phyloP scores from a whole-genome alignment of 2,329 filamentous ascomycete genomes.

The Fusarium euwallaceae region DNA sequence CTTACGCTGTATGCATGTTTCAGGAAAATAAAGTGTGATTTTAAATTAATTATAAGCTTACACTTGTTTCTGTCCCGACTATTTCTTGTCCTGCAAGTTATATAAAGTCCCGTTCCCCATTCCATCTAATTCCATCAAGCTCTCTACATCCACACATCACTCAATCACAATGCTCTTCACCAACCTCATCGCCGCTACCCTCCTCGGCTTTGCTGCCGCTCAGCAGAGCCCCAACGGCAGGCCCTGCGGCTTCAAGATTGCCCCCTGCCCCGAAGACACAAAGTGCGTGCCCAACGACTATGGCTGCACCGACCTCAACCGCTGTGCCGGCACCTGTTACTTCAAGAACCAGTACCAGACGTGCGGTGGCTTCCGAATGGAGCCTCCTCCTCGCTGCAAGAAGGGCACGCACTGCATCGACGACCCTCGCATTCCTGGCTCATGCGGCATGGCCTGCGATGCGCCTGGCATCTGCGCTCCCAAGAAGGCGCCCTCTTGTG shows the following conservation, averaged over 20 bases:
- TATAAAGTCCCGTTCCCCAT: conserved; percentile 14
- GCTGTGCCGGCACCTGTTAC: conserved; percentile 48
- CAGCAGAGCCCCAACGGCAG: conserved; percentile 17
- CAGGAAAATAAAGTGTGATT: neutral
- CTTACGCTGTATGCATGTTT: neutral
- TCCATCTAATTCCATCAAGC: neutral
- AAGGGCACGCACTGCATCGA: conserved; percentile 47
- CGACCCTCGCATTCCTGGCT: conserved; percentile 48
- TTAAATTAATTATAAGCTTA: conserved; percentile 4
- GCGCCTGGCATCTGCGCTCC: conserved; percentile 51
- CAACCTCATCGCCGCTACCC: conserved; percentile 32
- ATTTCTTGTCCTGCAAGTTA: neutral
- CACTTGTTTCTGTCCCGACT: neutral
- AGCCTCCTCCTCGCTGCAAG: conserved; percentile 44
- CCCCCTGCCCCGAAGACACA: conserved; percentile 44
- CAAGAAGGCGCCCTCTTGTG: conserved; percentile 36
- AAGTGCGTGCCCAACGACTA: conserved; percentile 42
- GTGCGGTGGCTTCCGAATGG: conserved; percentile 50
- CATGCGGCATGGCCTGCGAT: conserved; percentile 54
- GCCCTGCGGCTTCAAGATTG: conserved; percentile 48
- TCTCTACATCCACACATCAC: neutral
- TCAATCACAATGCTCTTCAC: conserved; percentile 41
- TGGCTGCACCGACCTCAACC: conserved; percentile 45
- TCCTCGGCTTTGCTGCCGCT: conserved; percentile 33
- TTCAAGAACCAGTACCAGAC: conserved; percentile 48